A percentile compares a stretch with the other conserved stretches of the same genome.
Conservation (phyloP, 805 yeast species). For the Grigorovia jiainica region DNA sequence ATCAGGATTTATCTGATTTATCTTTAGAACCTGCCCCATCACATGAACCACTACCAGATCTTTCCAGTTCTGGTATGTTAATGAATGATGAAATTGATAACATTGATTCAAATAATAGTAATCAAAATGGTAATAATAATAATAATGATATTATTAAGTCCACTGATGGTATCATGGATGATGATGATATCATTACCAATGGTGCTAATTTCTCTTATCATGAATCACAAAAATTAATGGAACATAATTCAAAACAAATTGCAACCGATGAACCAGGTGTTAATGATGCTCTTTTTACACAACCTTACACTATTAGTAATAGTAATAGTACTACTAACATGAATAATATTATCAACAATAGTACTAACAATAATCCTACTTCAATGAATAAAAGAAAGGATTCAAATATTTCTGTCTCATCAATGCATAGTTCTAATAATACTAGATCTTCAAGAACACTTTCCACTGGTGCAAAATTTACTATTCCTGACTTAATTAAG, state of each 20-base stretch:
- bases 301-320: slow-evolving; percentile 7
- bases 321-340: not conserved
- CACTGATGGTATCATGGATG: not conserved
- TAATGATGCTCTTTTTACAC: slow-evolving; percentile 10
- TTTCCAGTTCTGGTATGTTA: slow-evolving; percentile 10
- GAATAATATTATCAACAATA: no score
- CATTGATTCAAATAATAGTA: not conserved
- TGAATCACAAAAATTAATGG: slow-evolving; percentile 24
- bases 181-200: slow-evolving; percentile 5
- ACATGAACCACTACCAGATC: slow-evolving; percentile 11
- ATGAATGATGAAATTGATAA: slow-evolving; percentile 6
- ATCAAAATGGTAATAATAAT: not conserved
- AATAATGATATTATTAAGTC: not conserved
- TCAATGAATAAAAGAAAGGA: not conserved
- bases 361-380: not conserved
- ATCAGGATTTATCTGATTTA: slow-evolving; percentile 10
- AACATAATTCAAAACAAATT: slow-evolving; percentile 22
- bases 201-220: slow-evolving; percentile 27
- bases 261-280: slow-evolving; percentile 22
- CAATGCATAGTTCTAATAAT: slow-evolving; percentile 2
- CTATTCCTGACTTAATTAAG: slow-evolving; percentile 11
- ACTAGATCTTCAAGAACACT: slow-evolving; percentile 10
- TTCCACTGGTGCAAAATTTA: slow-evolving; percentile 20
- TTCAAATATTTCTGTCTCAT: slow-evolving; percentile 2
- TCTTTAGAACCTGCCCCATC: slow-evolving; percentile 24